Evolutionary conservation across 495 filamentous ascomycete genomes (phyloP).

Genomic region (Ramalina peruviana): DNA sequence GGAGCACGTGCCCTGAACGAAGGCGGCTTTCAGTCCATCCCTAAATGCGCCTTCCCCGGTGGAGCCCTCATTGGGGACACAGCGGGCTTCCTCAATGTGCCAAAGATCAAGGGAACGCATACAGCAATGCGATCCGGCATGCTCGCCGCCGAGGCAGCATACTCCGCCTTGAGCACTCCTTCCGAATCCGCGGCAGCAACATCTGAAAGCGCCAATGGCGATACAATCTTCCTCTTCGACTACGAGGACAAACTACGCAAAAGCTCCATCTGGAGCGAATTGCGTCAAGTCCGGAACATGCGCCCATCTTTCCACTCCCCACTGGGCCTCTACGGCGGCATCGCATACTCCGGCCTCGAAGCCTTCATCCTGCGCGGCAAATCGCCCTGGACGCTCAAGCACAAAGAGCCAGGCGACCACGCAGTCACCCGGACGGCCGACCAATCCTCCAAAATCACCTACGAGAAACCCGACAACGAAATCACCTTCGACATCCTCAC

Average conservation of each 20-base stretch:
- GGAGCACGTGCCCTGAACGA: slow-evolving; percentile 87
- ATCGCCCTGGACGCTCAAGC: slow-evolving; percentile 85
- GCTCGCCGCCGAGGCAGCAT: slow-evolving; percentile 86
- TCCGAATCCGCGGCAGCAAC: background rate
- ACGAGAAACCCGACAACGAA: slow-evolving; percentile 89
- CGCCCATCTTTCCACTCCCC: slow-evolving; percentile 82
- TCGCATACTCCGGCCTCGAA: slow-evolving; percentile 87
- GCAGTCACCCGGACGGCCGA: slow-evolving; percentile 62
- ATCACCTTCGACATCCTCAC: slow-evolving; percentile 94
- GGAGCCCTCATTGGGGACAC: slow-evolving; percentile 93
- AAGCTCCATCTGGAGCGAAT: slow-evolving; percentile 82
- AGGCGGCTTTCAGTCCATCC: slow-evolving; percentile 94
- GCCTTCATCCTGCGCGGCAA: slow-evolving; percentile 75
- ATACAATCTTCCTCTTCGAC: slow-evolving; percentile 79
- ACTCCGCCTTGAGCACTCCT: slow-evolving; percentile 45
- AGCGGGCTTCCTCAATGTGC: slow-evolving; percentile 93
- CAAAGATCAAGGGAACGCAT: slow-evolving; percentile 97
- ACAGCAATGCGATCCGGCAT: slow-evolving; percentile 96
- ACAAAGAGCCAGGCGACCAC: slow-evolving; percentile 53
- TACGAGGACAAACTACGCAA: slow-evolving; percentile 86
- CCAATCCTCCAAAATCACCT: slow-evolving; percentile 33
- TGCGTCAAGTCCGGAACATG: slow-evolving; percentile 95
- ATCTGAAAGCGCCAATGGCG: slow-evolving; percentile 26
- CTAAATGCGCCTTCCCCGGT: slow-evolving; percentile 89
- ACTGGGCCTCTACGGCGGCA: slow-evolving; percentile 73